phyloP scores from a whole-genome alignment of 2,329 filamentous ascomycete genomes.

The Pyricularia pennisetigena region DNA sequence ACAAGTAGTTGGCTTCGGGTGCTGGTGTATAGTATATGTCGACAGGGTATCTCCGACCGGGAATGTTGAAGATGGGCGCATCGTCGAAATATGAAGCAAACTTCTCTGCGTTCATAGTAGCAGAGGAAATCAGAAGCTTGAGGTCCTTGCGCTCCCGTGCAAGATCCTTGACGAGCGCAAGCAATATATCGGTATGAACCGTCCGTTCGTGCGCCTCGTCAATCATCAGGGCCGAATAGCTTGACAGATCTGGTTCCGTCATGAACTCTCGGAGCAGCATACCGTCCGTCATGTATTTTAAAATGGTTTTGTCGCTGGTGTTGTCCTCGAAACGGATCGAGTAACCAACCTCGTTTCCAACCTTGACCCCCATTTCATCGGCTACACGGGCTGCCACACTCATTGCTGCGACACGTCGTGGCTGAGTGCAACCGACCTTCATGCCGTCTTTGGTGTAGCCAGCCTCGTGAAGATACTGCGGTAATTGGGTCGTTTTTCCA shows the following conservation, averaged over 20 bases:
- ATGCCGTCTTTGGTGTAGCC: conserved; percentile 76
- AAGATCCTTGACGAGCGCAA: conserved; percentile 83
- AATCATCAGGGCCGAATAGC: conserved; percentile 86
- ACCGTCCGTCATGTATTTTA: conserved; percentile 97
- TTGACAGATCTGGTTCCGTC: conserved; percentile 73
- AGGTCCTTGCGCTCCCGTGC: conserved; percentile 74
- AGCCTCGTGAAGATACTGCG: conserved; percentile 87
- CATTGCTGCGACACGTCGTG: conserved; percentile 93
- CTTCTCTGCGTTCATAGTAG: conserved; percentile 88
- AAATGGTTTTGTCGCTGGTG: conserved; percentile 79
- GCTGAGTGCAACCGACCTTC: conserved; percentile 90
- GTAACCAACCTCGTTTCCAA: conserved; percentile 90
- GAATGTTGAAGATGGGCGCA: conserved; percentile 89
- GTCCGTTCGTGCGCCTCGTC: conserved; percentile 96
- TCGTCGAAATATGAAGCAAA: conserved; percentile 89
- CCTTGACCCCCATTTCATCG: conserved; percentile 82
- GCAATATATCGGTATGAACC: conserved; percentile 79
- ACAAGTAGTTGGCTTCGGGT: conserved; percentile 89
- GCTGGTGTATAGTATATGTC: conserved; percentile 85
- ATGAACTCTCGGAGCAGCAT: conserved; percentile 87
- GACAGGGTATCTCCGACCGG: conserved; percentile 79
- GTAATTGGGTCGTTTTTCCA: conserved; percentile 91
- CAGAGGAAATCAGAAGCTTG: conserved; percentile 85
- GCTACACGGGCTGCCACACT: conserved; percentile 93
- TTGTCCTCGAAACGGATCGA: conserved; percentile 91